Conservation (phyloP, 768 basidiomycete species). For the Cantharellus anzutake region DNA sequence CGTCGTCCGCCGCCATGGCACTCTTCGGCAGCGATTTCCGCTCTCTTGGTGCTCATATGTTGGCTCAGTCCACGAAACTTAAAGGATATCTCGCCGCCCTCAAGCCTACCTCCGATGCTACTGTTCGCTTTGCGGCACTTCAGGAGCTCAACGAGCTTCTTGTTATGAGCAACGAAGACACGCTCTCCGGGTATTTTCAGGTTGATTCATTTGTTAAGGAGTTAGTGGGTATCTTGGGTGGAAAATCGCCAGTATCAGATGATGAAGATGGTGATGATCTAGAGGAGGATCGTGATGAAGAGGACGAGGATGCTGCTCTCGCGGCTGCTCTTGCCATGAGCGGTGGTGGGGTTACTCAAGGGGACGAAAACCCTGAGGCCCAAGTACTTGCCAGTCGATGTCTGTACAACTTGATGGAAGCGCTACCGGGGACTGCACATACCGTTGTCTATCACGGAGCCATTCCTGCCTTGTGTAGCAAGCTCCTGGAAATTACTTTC, state of each 20-base stretch:
- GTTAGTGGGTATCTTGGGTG: constrained; percentile 73
- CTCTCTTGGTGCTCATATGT: constrained; percentile 82
- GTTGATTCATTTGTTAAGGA: constrained; percentile 85
- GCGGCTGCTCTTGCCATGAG: constrained; percentile 79
- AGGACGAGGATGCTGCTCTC: constrained; percentile 69
- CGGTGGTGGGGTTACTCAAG: constrained; percentile 39
- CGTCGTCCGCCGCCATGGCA: constrained; percentile 14
- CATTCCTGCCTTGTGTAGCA: constrained; percentile 92
- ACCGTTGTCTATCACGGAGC: constrained; percentile 97
- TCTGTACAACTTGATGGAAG: constrained; percentile 95
- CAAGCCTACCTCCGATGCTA: constrained; percentile 66
- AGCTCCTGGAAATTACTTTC: constrained; percentile 89
- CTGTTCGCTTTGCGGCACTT: constrained; percentile 69
- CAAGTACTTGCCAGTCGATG: constrained; percentile 94
- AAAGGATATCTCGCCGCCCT: constrained; percentile 83
- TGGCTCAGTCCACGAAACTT: constrained; percentile 68
- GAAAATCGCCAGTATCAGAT: constrained; percentile 10
- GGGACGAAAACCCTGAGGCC: constrained; percentile 63
- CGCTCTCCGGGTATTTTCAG: constrained; percentile 87
- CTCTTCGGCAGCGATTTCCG: constrained; percentile 52
- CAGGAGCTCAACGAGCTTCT: constrained; percentile 91
- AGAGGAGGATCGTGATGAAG: constrained; percentile 39
- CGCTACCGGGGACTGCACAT: constrained; percentile 93
- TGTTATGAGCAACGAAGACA: constrained; percentile 94
- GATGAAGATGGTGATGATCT: constrained; percentile 52